Conservation (phyloP, 140 eudicot species). For the Cichorium intybus region DNA sequence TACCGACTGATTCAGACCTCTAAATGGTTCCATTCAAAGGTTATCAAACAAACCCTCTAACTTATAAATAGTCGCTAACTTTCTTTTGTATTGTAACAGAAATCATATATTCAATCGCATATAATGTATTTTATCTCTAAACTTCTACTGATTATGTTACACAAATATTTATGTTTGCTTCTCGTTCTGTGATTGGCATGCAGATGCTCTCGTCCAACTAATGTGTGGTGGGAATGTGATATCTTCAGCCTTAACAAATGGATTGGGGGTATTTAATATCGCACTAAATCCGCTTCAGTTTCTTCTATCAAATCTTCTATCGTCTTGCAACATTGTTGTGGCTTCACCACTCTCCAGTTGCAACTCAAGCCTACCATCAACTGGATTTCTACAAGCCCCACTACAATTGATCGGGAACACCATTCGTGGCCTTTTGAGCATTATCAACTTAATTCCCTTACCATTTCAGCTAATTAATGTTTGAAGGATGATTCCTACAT, state of each 20-base stretch:
- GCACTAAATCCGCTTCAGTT: conserved; percentile 28
- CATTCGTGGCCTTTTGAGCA: conserved; percentile 25
- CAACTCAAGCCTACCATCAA: conserved; percentile 42
- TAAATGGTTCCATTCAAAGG: no score
- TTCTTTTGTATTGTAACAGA: background rate
- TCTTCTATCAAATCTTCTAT: conserved; percentile 23
- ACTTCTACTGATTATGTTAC: no score
- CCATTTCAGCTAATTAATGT: conserved; percentile 17
- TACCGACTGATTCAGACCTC: no score
- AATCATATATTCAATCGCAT: background rate
- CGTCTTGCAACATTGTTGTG: conserved; percentile 45
- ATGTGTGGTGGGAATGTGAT: conserved; percentile 47
- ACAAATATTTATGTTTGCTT: background rate
- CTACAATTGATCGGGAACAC: conserved; percentile 31
- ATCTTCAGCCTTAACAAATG: conserved; percentile 43
- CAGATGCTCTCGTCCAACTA: conserved; percentile 67
- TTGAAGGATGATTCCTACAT: background rate
- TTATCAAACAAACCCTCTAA: no score
- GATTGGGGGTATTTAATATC: conserved; percentile 36
- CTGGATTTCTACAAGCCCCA: conserved; percentile 39
- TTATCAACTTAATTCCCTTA: conserved; percentile 29
- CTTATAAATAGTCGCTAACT: no score
- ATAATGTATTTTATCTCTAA: no score
- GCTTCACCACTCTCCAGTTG: conserved; percentile 56
- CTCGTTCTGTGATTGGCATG: background rate